Evolutionary conservation across 306 rosid genomes (phyloP).

Genomic region (Medicago lupulina): DNA sequence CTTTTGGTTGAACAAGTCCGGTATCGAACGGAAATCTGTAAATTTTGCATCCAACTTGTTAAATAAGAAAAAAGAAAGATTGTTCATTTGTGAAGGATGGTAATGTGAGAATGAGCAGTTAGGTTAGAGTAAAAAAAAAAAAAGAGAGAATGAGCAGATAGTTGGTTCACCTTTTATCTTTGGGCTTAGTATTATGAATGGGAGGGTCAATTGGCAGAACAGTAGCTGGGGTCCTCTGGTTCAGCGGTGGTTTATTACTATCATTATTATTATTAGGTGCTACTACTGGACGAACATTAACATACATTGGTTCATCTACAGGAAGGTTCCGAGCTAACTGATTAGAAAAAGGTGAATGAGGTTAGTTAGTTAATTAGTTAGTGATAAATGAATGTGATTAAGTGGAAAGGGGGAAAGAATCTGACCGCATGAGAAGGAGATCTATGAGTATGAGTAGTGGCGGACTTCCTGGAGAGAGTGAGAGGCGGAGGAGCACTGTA

Average conservation of each 20-base stretch:
- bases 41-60: conserved; percentile 22
- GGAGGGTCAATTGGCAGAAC: conserved; percentile 70
- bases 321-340: conserved; percentile 61
- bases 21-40: conserved; percentile 72
- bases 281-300: conserved; percentile 49
- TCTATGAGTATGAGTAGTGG: conserved; percentile 53
- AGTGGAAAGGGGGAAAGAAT: conserved; percentile 16
- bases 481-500: conserved; percentile 92
- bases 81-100: background rate
- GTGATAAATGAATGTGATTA: background rate
- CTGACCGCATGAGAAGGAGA: conserved; percentile 74
- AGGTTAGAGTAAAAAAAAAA: background rate
- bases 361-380: background rate
- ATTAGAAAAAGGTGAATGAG: conserved; percentile 23
- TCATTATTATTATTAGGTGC: conserved; percentile 31
- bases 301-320: conserved; percentile 37
- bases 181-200: conserved; percentile 49
- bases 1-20: conserved; percentile 56
- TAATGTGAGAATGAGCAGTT: background rate
- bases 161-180: conserved; percentile 59
- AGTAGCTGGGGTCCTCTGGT: conserved; percentile 56
- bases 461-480: conserved; percentile 61
- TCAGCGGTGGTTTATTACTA: conserved; percentile 42
- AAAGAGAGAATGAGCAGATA: background rate
- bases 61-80: background rate